Evolutionary conservation across 2,329 filamentous ascomycete species (phyloP), one percentile per base, ranked within the genome.

Genomic region (Fusarium tuaranense): DNA sequence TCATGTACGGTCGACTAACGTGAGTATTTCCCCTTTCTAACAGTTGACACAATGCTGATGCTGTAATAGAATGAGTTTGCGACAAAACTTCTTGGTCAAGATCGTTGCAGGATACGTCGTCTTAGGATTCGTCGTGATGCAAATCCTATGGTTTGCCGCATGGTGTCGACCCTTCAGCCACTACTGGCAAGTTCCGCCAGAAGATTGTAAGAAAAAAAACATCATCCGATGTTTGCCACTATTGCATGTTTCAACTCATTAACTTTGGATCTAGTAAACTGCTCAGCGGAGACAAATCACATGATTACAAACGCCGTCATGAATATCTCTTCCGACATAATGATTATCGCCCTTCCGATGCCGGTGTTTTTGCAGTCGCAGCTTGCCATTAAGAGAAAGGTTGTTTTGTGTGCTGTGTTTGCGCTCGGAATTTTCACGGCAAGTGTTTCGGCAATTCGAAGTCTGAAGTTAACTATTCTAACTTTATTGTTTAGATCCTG

Each of bases 311-410:
- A 91, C 68, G 86, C 87, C 0, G 82, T 86, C 2, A 85, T 91
- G 76, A 92, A 92, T 74, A 87, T 91, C 59, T 86, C 87, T 4
- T 89, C 88, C 5, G 90, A 92, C 71, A 57, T 90, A 2, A 84
- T 89, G 81, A 90, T 92, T 77, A 86, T 92, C 14, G 76, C 83
- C 6, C 85, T 92, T 30, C 88, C 89, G 1, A 83, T 91, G 69
- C 88, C 89, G 1, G 73, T 87, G 8, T 82, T 91, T 34, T 65
- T 87, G 4, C 83, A 84, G 27, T 84, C 89, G 1, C 84, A 86
- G 32, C 82, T 91, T 1, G 82, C 84, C 1, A 63, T 82, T 0
- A 87, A 85, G 71, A 84, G 88, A 73, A 91, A 91, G 79, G 55
- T 86, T 0, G 83, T 89, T 0, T 82, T 92, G 0, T 85, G 84